Evolutionary conservation across 805 yeast species (phyloP).

Genomic region (Lipomyces lipofer): DNA sequence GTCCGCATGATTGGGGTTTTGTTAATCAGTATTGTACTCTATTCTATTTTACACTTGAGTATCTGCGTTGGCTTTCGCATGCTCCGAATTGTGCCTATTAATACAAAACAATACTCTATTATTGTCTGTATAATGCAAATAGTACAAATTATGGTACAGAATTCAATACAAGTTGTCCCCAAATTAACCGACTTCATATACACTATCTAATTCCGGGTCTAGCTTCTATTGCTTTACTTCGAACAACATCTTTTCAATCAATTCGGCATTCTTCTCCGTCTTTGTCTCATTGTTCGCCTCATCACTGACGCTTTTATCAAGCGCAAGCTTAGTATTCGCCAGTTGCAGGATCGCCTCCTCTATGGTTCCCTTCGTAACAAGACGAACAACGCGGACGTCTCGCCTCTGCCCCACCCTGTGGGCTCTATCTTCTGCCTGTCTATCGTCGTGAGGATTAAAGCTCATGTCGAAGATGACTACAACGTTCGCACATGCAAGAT

Average conservation of each 20-base stretch:
- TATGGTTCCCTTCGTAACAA: constrained; percentile 71
- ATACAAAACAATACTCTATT: background rate
- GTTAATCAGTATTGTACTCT: too few relatives aligned
- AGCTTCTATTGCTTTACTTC: constrained; percentile 3
- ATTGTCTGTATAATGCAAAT: background rate
- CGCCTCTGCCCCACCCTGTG: constrained; percentile 94
- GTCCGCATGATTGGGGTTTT: too few relatives aligned
- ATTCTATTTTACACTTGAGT: too few relatives aligned
- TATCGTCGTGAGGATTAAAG: constrained; percentile 97
- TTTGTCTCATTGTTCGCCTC: constrained; percentile 38
- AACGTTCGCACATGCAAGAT: constrained; percentile 89
- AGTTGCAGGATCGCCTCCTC: constrained; percentile 86
- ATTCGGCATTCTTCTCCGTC: constrained; percentile 41
- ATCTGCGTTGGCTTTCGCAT: too few relatives aligned
- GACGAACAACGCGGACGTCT: constrained; percentile 74
- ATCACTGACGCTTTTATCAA: constrained; percentile 57
- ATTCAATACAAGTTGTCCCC: background rate
- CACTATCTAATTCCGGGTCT: too few relatives aligned
- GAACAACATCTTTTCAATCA: constrained; percentile 42
- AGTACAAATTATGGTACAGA: background rate
- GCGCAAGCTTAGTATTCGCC: constrained; percentile 86
- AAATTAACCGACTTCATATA: too few relatives aligned
- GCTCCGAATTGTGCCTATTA: background rate
- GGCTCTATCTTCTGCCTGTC: constrained; percentile 98
- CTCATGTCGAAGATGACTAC: constrained; percentile 91